These are phyloP conservation scores for Aureobasidium melanogenum DNA, from an alignment of 2,329 filamentous ascomycete species.

Conservation along the genomic window DNA sequence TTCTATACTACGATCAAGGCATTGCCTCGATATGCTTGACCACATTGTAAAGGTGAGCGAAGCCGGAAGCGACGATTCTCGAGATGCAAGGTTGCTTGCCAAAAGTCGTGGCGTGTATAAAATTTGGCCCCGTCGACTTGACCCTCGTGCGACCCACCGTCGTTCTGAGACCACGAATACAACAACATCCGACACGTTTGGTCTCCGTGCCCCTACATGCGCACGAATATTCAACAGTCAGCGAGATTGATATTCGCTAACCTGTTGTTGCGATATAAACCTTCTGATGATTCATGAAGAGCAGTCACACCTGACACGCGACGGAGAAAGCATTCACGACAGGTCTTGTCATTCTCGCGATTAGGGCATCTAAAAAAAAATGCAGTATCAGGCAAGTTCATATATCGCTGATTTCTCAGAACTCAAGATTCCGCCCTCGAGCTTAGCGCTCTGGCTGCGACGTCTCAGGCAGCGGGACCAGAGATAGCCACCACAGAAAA, in stretches of 20 bases:
- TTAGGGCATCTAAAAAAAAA: no score
- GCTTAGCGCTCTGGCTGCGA: background rate
- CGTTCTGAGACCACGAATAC: background rate
- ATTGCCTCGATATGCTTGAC: background rate
- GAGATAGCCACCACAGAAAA: background rate
- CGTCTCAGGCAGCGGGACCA: background rate
- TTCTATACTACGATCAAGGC: background rate
- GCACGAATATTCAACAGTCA: no score
- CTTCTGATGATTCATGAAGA: no score
- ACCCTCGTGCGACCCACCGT: no score
- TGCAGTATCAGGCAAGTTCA: background rate
- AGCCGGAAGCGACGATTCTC: background rate
- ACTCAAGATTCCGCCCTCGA: background rate
- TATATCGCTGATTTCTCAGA: background rate
- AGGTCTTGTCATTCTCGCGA: background rate
- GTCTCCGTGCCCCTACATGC: no score
- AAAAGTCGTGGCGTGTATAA: background rate
- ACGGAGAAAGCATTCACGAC: no score
- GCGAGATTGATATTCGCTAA: no score
- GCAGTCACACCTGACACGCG: no score
- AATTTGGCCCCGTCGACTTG: no score
- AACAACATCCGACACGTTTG: background rate
- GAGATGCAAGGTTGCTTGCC: background rate
- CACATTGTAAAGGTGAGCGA: background rate
- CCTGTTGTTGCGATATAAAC: no score